Evolutionary conservation across 2,329 filamentous ascomycete species (phyloP), one percentile per base, ranked within the genome.

Genomic region (Akanthomyces uredinophilus): DNA sequence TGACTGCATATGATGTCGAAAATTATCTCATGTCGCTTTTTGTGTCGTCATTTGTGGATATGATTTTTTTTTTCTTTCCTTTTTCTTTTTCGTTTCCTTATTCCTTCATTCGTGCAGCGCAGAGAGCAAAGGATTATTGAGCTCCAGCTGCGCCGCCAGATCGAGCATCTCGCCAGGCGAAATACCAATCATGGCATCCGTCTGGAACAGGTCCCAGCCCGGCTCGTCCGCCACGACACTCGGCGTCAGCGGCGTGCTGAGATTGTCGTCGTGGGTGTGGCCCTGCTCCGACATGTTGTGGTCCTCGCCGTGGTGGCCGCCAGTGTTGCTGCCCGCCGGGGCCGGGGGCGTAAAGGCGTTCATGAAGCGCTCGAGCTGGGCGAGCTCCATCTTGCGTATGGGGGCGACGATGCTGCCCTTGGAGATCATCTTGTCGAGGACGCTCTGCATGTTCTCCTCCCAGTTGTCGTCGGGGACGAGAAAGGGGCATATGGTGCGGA

Each of bases 331-430:
- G 8, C 53, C 52, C 5, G 60, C 35, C 4, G 60, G 53, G 20
- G 61, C 65, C 13, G 60, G 52, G 11, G 60, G 53, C 27, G 61
- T 65, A 3, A 75, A 64, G 3, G 71, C 73, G 27, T 71, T 71
- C 49, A 75, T 63, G 24, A 73, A 74, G 4, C 73, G 71, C 44
- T 77, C 74, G 4, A 77, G 64, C 46, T 75, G 74, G n/a, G 67
- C 68, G 1, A 77, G 68, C 18, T 77, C 75, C 1, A 72, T 68
- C 41, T 72, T 74, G 2, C 75, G 68, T 0, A 78, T 61, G 1
- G 74, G 75, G 3, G 75, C 75, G 0, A 75, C 72, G 0, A 75
- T 59, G 54, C 73, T 77, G 0, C 75, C 75, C 29, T 75, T 76
- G 1, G 68, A 59, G 6, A 76, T 74, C 22, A 77, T 67, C 13